Evolutionary conservation across 2,329 filamentous ascomycete genomes (phyloP).

Genomic region (Clarireedia homoeocarpa): DNA sequence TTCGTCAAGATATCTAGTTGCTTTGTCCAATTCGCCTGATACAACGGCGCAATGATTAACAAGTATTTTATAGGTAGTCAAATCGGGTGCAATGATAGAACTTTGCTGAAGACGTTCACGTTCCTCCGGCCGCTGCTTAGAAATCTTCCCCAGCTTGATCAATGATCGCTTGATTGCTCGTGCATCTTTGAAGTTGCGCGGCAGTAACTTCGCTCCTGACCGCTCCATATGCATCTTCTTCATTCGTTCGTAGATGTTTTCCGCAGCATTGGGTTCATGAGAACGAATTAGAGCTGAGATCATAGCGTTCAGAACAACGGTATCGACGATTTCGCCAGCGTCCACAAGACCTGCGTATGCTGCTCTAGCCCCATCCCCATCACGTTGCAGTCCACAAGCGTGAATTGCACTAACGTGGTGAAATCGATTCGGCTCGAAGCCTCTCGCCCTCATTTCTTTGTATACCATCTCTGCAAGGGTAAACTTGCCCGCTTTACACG

Average conservation of each 20-base stretch:
- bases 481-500: slow-evolving; percentile 79
- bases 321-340: slow-evolving; percentile 81
- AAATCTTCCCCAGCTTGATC: slow-evolving; percentile 49
- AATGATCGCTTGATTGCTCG: slow-evolving; percentile 42
- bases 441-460: slow-evolving; percentile 67
- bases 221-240: slow-evolving; percentile 38
- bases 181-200: slow-evolving; percentile 29
- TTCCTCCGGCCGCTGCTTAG: slow-evolving; percentile 48
- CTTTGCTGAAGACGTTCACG: slow-evolving; percentile 47
- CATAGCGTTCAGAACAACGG: slow-evolving; percentile 77
- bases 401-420: slow-evolving; percentile 78
- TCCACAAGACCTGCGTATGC: slow-evolving; percentile 80
- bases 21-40: slow-evolving; percentile 63
- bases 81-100: slow-evolving; percentile 62
- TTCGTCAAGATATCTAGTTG: slow-evolving; percentile 67
- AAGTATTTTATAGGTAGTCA: slow-evolving; percentile 72
- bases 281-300: slow-evolving; percentile 70
- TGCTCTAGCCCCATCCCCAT: slow-evolving; percentile 65
- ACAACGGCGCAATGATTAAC: slow-evolving; percentile 64
- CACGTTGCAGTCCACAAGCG: slow-evolving; percentile 68
- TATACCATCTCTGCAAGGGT: slow-evolving; percentile 77
- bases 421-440: slow-evolving; percentile 64
- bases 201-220: slow-evolving; percentile 24
- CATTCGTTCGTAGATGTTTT: slow-evolving; percentile 80
- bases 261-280: slow-evolving; percentile 68